Base-by-base conservation (phyloP, 2,329 filamentous ascomycete species). In the Pestalotiopsis sp. region DNA sequence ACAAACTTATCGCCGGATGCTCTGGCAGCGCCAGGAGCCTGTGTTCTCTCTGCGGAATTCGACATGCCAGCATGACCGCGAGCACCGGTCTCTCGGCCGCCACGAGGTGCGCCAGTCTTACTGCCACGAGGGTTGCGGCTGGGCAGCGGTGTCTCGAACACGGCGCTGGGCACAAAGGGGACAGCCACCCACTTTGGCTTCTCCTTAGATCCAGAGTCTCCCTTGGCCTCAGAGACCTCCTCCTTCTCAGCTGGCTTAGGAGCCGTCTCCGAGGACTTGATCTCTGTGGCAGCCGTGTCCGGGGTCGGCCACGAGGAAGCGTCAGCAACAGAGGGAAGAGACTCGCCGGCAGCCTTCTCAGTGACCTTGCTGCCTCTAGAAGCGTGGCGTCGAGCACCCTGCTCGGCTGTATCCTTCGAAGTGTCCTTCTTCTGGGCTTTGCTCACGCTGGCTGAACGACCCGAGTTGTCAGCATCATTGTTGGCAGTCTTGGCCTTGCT, bases 141-240 rank as follows among this genome's bases (percentile, higher is more conserved):
- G 14, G 91, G 90, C 55, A 97, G 80, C 36, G 92, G 93, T 0
- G 96, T 98, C 78, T 93, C 92, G 80, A 97, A 98, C 68, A 91
- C 91, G 63, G 96, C 94, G 14, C 90, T 92, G 9, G 94, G 95
- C 13, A 93, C 93, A 76, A 95, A 95, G 41, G 91, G 89, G 68
- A 98, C 88, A 1, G 90, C 87, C 69, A 93, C 90, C 95, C 96
- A 98, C 76, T 94, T 93, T 75, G 92, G 90, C 84, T 97, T 97
- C 86, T 91, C 87, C 63, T 76, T 75, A 69, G 82, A 74, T 73
- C 79, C 74, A 76, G 85, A 74, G 67, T 89, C 82, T n/a, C 87
- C 90, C 70, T 90, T 86, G 25, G 67, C 68, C 72, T 92, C 91
- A 62, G 91, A 88, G 13, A 27, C 62, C 70, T 93, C 91, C 60